Conservation (phyloP, 176 grass and related monocot genomes). For the Rhynchospora pubera region DNA sequence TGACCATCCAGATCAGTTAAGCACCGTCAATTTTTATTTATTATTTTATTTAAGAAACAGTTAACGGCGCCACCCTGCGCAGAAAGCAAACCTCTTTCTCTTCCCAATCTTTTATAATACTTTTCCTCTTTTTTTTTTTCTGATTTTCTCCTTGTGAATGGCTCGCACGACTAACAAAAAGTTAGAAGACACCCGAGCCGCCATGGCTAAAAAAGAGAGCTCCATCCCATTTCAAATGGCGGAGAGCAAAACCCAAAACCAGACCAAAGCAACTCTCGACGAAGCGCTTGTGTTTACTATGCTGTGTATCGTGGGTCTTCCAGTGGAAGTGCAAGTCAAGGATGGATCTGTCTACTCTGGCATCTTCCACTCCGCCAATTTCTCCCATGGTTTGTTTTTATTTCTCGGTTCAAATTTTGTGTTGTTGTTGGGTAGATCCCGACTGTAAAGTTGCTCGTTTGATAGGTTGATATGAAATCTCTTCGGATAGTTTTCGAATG, state of each 20-base stretch:
- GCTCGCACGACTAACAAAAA: background rate
- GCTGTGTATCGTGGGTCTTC: constrained; percentile 66
- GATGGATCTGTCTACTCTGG: constrained; percentile 93
- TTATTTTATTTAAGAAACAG: background rate
- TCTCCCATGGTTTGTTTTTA: constrained; percentile 38
- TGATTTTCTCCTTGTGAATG: background rate
- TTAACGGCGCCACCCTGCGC: constrained; percentile 14
- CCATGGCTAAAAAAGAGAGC: constrained; percentile 3
- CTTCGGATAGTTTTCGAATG: background rate
- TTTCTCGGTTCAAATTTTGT: background rate
- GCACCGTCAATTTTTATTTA: background rate
- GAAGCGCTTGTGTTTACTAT: constrained; percentile 60
- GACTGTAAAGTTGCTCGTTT: background rate
- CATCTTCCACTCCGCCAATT: constrained; percentile 89
- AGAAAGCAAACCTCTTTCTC: no score
- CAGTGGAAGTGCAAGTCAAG: constrained; percentile 79
- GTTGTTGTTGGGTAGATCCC: background rate
- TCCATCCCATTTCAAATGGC: background rate
- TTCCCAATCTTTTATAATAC: no score
- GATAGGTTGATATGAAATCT: background rate
- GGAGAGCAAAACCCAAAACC: background rate
- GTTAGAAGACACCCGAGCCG: background rate
- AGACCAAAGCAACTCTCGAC: background rate
- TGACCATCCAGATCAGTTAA: background rate
- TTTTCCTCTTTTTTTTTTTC: background rate